Conservation (phyloP, 1,284 basidiomycete genomes). For the Papiliotrema flavescens region DNA sequence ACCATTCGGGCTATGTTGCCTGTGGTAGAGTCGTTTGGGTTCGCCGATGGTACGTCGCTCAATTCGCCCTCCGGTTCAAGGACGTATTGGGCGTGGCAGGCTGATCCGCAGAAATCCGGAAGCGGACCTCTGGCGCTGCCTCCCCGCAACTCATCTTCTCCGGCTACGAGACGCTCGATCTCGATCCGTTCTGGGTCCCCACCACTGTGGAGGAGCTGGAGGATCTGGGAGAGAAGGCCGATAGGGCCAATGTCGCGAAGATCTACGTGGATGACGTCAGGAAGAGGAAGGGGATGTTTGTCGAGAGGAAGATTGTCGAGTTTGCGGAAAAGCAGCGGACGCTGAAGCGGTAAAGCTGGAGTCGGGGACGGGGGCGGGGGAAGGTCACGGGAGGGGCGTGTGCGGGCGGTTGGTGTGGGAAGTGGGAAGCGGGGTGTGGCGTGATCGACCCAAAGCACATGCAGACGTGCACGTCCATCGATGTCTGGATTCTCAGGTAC, state of each 20-base stretch:
- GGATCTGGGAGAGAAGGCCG: constrained; percentile 93
- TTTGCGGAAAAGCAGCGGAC: constrained; percentile 95
- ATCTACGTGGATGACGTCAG: constrained; percentile 89
- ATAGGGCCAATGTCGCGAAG: constrained; percentile 90
- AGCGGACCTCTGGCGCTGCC: constrained; percentile 91
- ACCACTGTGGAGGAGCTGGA: constrained; percentile 97
- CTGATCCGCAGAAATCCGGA: constrained; percentile 78
- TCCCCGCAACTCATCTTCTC: constrained; percentile 95
- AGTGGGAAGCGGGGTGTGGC: too few relatives aligned
- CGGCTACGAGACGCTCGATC: constrained; percentile 83
- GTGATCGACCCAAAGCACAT: too few relatives aligned
- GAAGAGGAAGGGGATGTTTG: constrained; percentile 90
- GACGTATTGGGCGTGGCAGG: neutral
- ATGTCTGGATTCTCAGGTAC: too few relatives aligned
- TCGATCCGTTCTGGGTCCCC: constrained; percentile 98
- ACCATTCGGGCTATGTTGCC: constrained; percentile 87
- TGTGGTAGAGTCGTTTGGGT: constrained; percentile 95
- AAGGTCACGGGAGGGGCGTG: too few relatives aligned
- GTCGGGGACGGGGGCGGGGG: too few relatives aligned
- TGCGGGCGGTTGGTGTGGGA: too few relatives aligned
- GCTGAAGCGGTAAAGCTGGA: constrained; percentile 79
- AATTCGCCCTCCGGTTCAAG: neutral
- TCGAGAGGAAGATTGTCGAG: constrained; percentile 87
- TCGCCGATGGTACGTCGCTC: constrained; percentile 74
- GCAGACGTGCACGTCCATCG: too few relatives aligned